Base-by-base conservation (phyloP, 148 eudicot species). In the Spergularia marina region DNA sequence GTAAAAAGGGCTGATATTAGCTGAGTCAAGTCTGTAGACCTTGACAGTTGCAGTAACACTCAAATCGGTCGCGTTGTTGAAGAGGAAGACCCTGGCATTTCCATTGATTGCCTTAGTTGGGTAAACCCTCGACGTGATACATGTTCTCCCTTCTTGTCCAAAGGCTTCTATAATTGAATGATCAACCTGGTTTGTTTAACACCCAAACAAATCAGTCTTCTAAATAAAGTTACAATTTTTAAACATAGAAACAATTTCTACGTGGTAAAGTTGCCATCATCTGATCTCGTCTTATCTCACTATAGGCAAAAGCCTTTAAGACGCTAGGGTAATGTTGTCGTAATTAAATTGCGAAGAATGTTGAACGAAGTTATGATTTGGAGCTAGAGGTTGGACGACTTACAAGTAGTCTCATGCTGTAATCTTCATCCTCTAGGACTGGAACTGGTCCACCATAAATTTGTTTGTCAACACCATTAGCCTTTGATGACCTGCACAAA, bases 91-190 rank as follows among this genome's bases (percentile, higher is more conserved):
- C 21, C 76, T 77, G 0, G 90, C 90, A 30, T 74, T 76, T 17
- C 84, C 83, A 47, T 85, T 65, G 20, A 88, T 81, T n/a, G 95
- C 92, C 74, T 81, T 79, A 7, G 92, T 90, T 13, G 91, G 95
- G 81, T 90, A 90, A 0, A 88, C 76, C 67, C 95, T 77, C 0
- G 91, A 85, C 6, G 90, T 85, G 4, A 87, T 90, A 21, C 87
- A 85, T 56, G 87, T 86, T 70, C 95, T 79, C 11, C 95, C 95
- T 71, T 86, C 90, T 87, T 90, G 91, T 12, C 81, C 95, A 76
- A 86, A 90, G 34, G 90, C 86, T 78, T 90, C 95, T 7, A 88
- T 85, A 18, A 88, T 79, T 23, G 95, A 90, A 75, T 88, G 95
- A 88, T 90, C 95, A 56, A 88, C 90, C 94, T 90, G 30, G 75